phyloP scores from a whole-genome alignment of 257 asterid genomes.

The Nicotiana sylvestris region DNA sequence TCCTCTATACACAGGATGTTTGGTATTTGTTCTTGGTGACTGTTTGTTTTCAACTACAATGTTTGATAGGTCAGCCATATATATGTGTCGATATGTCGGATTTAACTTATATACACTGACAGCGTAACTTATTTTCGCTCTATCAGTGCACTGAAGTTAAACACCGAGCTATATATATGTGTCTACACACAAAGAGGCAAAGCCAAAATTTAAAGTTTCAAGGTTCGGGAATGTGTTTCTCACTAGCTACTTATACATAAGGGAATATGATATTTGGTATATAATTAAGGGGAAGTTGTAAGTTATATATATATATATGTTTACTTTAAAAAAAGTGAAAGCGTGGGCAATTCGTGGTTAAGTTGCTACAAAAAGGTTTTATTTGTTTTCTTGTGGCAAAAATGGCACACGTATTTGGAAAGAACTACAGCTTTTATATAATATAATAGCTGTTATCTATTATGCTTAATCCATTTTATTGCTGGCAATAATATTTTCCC shows the following conservation, averaged over 20 bases:
- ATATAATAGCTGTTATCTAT: too few species aligned
- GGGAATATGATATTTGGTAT: too few species aligned
- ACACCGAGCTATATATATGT: not conserved
- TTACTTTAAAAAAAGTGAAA: not conserved
- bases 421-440: too few species aligned
- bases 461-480: too few species aligned
- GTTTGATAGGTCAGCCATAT: constrained; percentile 30
- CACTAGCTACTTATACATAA: constrained; percentile 10
- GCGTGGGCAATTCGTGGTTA: constrained; percentile 59
- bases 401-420: too few species aligned
- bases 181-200: too few species aligned
- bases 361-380: constrained; percentile 7
- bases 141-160: not conserved
- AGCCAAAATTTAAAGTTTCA: too few species aligned
- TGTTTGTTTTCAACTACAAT: not conserved
- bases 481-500: too few species aligned
- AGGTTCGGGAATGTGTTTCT: not conserved
- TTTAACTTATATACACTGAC: not conserved
- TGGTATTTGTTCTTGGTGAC: constrained; percentile 17
- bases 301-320: not conserved
- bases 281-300: too few species aligned
- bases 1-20: constrained; percentile 44
- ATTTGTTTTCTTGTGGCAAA: too few species aligned
- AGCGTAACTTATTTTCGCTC: not conserved
- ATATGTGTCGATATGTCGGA: not conserved